Evolutionary conservation across 116 monocot species (phyloP).

Genomic region (Papilionanthe hybrid): DNA sequence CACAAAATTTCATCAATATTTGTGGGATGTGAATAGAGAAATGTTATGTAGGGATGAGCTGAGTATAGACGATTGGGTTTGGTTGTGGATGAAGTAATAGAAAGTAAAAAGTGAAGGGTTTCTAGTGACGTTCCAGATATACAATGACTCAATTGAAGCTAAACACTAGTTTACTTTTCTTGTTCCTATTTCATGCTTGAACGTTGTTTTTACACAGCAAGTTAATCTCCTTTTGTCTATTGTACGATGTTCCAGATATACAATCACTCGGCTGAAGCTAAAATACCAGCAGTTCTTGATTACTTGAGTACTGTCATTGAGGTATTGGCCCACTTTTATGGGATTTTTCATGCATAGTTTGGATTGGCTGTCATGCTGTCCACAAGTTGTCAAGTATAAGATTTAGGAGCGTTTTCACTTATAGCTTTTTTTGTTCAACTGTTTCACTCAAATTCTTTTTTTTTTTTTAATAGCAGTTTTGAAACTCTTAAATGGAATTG

Average conservation of each 20-base stretch:
- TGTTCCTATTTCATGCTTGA: neutral
- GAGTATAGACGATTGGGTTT: too few relatives aligned
- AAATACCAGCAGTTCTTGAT: slow-evolving; percentile 93
- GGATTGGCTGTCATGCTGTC: neutral
- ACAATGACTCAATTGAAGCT: too few relatives aligned
- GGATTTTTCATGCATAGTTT: neutral
- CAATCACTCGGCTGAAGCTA: slow-evolving; percentile 82
- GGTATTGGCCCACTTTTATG: slow-evolving; percentile 37
- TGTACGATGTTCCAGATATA: slow-evolving; percentile 54
- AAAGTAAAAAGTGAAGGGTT: too few relatives aligned
- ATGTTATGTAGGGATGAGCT: too few relatives aligned
- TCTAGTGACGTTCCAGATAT: too few relatives aligned
- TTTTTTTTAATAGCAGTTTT: neutral
- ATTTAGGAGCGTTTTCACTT: neutral
- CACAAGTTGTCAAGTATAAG: neutral
- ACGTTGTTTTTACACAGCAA: neutral
- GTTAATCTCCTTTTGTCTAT: neutral
- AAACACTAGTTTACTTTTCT: neutral
- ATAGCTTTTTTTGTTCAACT: neutral
- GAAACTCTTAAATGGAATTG: neutral
- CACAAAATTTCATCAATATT: too few relatives aligned
- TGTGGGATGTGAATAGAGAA: too few relatives aligned
- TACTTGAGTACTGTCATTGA: slow-evolving; percentile 89
- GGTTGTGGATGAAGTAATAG: too few relatives aligned
- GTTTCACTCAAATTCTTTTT: neutral